A percentile compares a stretch with the other conserved stretches of the same genome.
These are phyloP conservation scores for Gynostemma pentaphyllum DNA, from an alignment of 306 rosid species.

Conservation along the genomic window DNA sequence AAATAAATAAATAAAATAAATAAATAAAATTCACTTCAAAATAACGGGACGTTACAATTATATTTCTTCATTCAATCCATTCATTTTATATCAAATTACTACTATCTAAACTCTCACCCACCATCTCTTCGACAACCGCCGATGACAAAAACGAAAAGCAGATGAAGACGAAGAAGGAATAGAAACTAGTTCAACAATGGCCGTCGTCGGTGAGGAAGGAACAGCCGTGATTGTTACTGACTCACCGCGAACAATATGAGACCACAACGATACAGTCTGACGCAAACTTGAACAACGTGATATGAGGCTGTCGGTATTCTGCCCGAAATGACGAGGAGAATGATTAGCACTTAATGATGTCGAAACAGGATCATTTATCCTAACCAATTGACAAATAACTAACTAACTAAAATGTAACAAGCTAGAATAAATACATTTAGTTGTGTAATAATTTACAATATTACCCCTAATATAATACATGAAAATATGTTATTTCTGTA, in stretches of 20 bases:
- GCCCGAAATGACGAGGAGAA: constrained; percentile 32
- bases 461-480: no score
- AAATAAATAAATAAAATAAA: no score
- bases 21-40: no score
- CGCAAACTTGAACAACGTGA: constrained; percentile 24
- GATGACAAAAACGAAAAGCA: constrained; percentile 5
- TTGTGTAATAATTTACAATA: no score
- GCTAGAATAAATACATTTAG: no score
- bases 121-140: constrained; percentile 24
- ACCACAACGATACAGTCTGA: constrained; percentile 50
- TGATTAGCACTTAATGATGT: constrained; percentile 11
- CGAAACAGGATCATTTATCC: constrained; percentile 1
- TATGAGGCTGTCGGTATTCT: constrained; percentile 19
- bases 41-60: no score
- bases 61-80: no score
- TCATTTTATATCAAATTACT: no score
- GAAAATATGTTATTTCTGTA: no score
- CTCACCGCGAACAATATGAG: constrained; percentile 48
- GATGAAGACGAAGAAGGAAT: constrained; percentile 17
- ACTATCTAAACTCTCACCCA: constrained; percentile 30
- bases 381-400: no score
- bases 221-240: constrained; percentile 31
- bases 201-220: constrained; percentile 21
- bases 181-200: constrained; percentile 18
- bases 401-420: no score